Evolutionary conservation across 257 asterid genomes (phyloP).

Genomic region (Solanum paucissectum): DNA sequence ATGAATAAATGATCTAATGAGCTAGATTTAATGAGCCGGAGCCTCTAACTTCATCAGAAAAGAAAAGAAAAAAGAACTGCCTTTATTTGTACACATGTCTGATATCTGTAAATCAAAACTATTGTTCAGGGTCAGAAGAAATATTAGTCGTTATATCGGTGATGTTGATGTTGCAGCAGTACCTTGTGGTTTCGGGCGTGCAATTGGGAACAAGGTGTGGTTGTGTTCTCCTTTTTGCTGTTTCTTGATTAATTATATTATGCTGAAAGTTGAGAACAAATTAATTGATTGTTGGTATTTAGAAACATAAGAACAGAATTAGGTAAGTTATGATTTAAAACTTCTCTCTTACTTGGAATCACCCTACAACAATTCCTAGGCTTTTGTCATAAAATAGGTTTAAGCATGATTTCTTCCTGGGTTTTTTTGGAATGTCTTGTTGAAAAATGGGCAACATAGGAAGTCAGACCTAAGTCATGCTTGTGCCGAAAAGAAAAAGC

Average conservation of each 20-base stretch:
- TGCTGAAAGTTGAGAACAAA: background rate
- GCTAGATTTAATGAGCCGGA: background rate
- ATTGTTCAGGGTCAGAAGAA: constrained; percentile 67
- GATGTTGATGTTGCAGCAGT: constrained; percentile 98
- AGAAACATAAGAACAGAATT: background rate
- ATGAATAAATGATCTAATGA: background rate
- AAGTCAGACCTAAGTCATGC: background rate
- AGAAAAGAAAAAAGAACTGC: background rate
- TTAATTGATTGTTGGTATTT: background rate
- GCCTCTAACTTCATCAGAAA: background rate
- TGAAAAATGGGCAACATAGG: background rate
- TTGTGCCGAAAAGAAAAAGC: background rate
- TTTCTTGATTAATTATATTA: background rate
- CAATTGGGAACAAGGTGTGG: constrained; percentile 87
- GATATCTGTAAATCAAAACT: constrained; percentile 2
- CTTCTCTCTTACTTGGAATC: background rate
- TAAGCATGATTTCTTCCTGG: background rate
- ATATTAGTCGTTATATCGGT: constrained; percentile 55
- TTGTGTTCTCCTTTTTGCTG: background rate
- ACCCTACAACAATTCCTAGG: background rate
- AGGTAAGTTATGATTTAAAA: background rate
- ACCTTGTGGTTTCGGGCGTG: constrained; percentile 96
- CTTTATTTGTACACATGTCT: background rate
- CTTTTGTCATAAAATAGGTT: background rate
- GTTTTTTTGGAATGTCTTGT: background rate